phyloP scores from a whole-genome alignment of 495 filamentous ascomycete species.

The Aspergillus diversus region DNA sequence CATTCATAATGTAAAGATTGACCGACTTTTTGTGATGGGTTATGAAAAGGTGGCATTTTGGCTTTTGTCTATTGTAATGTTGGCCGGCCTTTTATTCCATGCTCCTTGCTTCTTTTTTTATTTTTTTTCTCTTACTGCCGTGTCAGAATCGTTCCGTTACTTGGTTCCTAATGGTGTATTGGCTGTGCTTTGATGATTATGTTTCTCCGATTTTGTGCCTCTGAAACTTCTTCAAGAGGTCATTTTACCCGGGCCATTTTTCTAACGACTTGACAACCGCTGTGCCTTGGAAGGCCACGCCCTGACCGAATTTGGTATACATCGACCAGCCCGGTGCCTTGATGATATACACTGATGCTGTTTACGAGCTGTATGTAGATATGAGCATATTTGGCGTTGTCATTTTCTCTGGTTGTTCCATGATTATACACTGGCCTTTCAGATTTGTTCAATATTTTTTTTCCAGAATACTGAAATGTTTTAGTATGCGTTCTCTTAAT shows the following conservation, averaged over 20 bases:
- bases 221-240: conserved; percentile 22
- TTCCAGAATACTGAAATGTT: conserved; percentile 18
- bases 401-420: conserved; percentile 27
- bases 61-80: conserved; percentile 32
- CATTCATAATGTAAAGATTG: conserved; percentile 35
- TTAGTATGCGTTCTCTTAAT: neutral
- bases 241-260: conserved; percentile 28
- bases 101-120: conserved; percentile 10
- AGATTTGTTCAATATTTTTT: conserved; percentile 25
- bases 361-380: conserved; percentile 50
- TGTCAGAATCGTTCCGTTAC: conserved; percentile 22
- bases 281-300: conserved; percentile 26
- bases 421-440: conserved; percentile 22
- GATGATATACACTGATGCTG: conserved; percentile 43
- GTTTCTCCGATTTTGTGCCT: conserved; percentile 26
- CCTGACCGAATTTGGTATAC: conserved; percentile 25
- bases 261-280: conserved; percentile 29
- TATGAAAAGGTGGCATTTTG: conserved; percentile 41
- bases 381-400: conserved; percentile 52
- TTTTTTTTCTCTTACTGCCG: conserved; percentile 17
- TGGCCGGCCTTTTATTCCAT: conserved; percentile 19
- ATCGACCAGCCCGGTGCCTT: conserved; percentile 37
- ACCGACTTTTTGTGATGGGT: conserved; percentile 29
- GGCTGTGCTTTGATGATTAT: conserved; percentile 30
- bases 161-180: conserved; percentile 36